Percentiles rank a stretch among this genome's conserved stretches.
These are phyloP conservation scores for Cornus suecica DNA, from an alignment of 148 eudicot genomes.

Conservation along the genomic window DNA sequence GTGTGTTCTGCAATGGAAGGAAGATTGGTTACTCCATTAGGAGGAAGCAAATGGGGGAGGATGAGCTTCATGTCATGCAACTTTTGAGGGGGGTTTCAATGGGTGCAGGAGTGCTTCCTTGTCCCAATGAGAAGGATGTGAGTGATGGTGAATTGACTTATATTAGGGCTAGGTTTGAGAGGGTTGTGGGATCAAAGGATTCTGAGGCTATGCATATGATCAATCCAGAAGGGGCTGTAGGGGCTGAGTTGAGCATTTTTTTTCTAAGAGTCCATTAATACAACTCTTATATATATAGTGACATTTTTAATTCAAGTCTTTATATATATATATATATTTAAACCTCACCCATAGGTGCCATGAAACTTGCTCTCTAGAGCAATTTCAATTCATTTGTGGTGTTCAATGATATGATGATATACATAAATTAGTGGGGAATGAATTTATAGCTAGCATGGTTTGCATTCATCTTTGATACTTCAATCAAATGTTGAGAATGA, in stretches of 20 bases:
- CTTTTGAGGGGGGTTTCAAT: slow-evolving; percentile 74
- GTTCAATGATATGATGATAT: too few species aligned
- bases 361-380: too few species aligned
- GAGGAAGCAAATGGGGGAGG: slow-evolving; percentile 60
- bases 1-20: slow-evolving; percentile 67
- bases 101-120: slow-evolving; percentile 91
- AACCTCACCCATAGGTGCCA: too few species aligned
- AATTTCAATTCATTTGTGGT: too few species aligned
- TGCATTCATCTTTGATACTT: too few species aligned
- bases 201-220: slow-evolving; percentile 82
- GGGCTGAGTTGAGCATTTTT: slow-evolving; percentile 83
- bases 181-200: slow-evolving; percentile 83
- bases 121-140: slow-evolving; percentile 23
- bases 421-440: too few species aligned
- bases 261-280: slow-evolving; percentile 46
- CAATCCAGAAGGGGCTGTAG: slow-evolving; percentile 69
- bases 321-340: too few species aligned
- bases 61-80: slow-evolving; percentile 69
- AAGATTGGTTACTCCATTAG: slow-evolving; percentile 76
- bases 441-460: too few species aligned
- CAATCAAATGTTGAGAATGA: too few species aligned
- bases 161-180: slow-evolving; percentile 73
- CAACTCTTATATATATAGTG: too few species aligned
- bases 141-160: slow-evolving; percentile 68
- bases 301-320: too few species aligned